phyloP scores from a whole-genome alignment of 495 filamentous ascomycete genomes.

The Chaetomidium leptoderma region DNA sequence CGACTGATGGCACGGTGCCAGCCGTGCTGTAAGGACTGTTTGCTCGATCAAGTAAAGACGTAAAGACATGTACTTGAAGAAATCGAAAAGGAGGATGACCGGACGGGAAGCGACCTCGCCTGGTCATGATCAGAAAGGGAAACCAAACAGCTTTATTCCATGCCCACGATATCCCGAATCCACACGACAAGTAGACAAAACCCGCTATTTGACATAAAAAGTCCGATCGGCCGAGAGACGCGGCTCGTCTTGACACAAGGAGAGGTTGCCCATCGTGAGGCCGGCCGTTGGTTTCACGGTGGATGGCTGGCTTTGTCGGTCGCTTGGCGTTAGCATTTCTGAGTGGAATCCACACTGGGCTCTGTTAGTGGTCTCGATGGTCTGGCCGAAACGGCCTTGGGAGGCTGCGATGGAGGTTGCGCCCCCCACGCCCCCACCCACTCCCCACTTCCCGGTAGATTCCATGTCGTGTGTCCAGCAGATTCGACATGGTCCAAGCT shows the following conservation, averaged over 20 bases:
- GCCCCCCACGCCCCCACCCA: neutral
- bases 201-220: no score
- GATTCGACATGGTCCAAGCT: no score
- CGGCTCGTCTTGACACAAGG: neutral
- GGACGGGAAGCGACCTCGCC: neutral
- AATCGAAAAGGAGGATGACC: neutral
- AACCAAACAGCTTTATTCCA: no score
- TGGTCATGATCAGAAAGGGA: no score
- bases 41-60: neutral
- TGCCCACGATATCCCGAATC: no score
- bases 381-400: neutral
- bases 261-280: neutral
- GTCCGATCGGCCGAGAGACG: neutral
- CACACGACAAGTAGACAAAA: neutral
- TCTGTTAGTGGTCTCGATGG: neutral
- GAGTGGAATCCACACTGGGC: neutral
- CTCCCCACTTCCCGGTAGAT: neutral
- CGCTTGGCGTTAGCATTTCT: neutral
- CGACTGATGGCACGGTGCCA: neutral
- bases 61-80: neutral
- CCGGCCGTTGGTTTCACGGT: neutral
- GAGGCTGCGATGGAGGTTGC: neutral
- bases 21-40: neutral
- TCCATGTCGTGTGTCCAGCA: no score
- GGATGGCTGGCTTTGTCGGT: neutral